Base-by-base conservation (phyloP, 2,329 filamentous ascomycete genomes). In the Fusarium subtropicale region DNA sequence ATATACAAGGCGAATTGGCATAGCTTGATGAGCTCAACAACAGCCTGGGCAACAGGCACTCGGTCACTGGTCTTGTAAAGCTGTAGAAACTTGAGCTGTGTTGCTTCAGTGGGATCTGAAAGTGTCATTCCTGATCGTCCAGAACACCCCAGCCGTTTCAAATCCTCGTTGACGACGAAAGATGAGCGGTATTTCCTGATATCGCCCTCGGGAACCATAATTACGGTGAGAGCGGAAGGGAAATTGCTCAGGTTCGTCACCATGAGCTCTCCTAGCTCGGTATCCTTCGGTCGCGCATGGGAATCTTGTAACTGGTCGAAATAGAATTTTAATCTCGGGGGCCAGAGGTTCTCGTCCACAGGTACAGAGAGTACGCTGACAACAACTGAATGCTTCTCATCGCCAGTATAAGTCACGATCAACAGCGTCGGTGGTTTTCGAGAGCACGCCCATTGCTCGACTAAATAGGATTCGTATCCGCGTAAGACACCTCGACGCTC, bases 371-470 rank as follows among this genome's bases (percentile, higher is more conserved):
- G 82, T 12, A 98, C 90, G 5, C 91, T 90, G 7, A 93, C 94
- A 11, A 91, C 81, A n/a, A 97, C 89, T 1, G 85, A 87, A 78
- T 97, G 92, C 34, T 89, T 89, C 34, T 88, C 85, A 74, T 97
- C 94, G 56, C 95, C 96, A 0, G 95, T 98, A 76, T 96, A 97
- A 5, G 94, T 97, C 42, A 92, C 92, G 69, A 98, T 97, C 51
- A 97, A 88, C 68, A 97, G 92, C 18, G 95, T 97, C 1, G 95
- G 95, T 66, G 97, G 93, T 59, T 90, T 87, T 54, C 96, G 89
- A 15, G 95, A 97, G 79, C 94, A 97, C 8, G 93, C 93, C 96
- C 96, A 99, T 84, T 99, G 96, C 79, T 98, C 96, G 69, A 98
- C 93, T 18, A 98, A 82, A 79, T 98, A 98, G 66, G 95, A 85